A percentile compares a stretch with the other conserved stretches of the same genome.
phyloP scores from a whole-genome alignment of 257 asterid genomes.

The Scutellaria galericulata region DNA sequence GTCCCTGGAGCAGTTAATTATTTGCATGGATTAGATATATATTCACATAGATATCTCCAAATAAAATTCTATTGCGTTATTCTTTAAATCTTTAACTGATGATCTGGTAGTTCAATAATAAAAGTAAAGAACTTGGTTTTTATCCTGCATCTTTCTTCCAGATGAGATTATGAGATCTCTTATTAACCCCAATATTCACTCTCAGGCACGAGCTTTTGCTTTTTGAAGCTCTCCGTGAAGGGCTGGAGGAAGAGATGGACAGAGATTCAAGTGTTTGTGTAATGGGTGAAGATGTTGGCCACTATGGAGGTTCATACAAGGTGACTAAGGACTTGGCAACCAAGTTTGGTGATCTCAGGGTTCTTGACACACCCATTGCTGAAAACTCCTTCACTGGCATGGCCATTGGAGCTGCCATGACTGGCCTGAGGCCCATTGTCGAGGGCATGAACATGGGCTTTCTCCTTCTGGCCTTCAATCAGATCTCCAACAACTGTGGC shows the following conservation, averaged over 20 bases:
- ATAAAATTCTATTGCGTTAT: neutral
- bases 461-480: conserved; percentile 81
- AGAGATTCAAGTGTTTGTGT: conserved; percentile 72
- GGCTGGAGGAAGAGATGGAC: conserved; percentile 84
- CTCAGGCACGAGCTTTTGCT: conserved; percentile 77
- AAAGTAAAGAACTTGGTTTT: neutral
- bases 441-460: conserved; percentile 95
- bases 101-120: neutral
- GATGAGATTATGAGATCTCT: conserved; percentile 7
- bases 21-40: no score
- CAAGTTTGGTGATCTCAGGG: conserved; percentile 75
- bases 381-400: conserved; percentile 85
- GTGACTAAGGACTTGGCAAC: conserved; percentile 69
- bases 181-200: conserved; percentile 5
- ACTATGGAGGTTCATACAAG: conserved; percentile 83
- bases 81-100: neutral
- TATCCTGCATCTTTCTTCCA: neutral
- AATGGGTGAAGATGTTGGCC: conserved; percentile 84
- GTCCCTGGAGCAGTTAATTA: neutral
- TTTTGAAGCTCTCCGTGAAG: conserved; percentile 79
- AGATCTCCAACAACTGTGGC: conserved; percentile 78
- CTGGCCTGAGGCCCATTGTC: conserved; percentile 69
- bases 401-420: conserved; percentile 86
- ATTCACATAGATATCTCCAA: no score
- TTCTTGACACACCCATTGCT: conserved; percentile 82